phyloP scores from a whole-genome alignment of 75 land plant genomes.

The Picea sitchensis region DNA sequence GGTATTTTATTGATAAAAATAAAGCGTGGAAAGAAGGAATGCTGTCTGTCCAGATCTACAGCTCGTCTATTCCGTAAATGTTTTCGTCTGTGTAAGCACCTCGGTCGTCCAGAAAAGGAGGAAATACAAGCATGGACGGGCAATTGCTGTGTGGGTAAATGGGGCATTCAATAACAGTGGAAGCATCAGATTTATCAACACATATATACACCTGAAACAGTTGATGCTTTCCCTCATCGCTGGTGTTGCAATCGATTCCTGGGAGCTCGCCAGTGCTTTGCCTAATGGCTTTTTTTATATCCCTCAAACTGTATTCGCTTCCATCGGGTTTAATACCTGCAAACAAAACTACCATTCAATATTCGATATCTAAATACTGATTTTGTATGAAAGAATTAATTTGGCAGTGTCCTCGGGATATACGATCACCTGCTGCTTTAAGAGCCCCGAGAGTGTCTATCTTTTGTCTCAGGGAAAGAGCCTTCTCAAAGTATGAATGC shows the following conservation, averaged over 20 bases:
- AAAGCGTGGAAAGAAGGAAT: no score
- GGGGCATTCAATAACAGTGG: constrained; percentile 37
- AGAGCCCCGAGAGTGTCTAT: constrained; percentile 26
- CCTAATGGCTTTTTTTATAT: constrained; percentile 21
- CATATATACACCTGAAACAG: constrained; percentile 38
- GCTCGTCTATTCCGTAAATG: no score
- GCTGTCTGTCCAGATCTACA: no score
- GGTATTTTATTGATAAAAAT: no score
- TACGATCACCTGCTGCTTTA: constrained; percentile 9
- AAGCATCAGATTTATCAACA: constrained; percentile 30
- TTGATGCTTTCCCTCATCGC: constrained; percentile 19
- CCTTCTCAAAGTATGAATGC: constrained; percentile 22
- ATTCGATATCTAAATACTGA: no score
- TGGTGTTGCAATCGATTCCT: constrained; percentile 35
- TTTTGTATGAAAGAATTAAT: no score
- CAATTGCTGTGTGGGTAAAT: constrained; percentile 19
- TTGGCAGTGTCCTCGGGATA: no score
- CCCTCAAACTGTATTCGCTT: constrained; percentile 14
- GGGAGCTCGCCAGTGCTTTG: constrained; percentile 22
- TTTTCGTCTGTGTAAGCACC: no score
- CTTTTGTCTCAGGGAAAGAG: constrained; percentile 18
- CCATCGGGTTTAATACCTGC: constrained; percentile 11
- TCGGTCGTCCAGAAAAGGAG: not conserved
- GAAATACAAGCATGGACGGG: constrained; percentile 24
- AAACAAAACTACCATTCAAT: not conserved